Evolutionary conservation across 2,329 filamentous ascomycete species (phyloP), one percentile per base, ranked within the genome.

Genomic region (Aciculosporium take): DNA sequence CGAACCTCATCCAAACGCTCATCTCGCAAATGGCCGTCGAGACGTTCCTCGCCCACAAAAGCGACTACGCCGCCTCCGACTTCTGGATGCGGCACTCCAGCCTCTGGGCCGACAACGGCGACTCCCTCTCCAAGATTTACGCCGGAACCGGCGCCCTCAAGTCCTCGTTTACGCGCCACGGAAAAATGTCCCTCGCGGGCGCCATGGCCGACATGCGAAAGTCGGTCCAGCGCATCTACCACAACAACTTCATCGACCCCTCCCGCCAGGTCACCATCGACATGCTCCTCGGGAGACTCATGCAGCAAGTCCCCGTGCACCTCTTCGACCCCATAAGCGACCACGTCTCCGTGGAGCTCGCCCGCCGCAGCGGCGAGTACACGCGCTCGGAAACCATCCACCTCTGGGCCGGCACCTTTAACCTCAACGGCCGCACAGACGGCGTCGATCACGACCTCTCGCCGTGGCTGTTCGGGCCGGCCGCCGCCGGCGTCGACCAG

Each of bases 161-260:
- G 59, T 88, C 87, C 2, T 95, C 88, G 0, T 96, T 94, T 52
- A 98, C 91, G 2, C 74, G 91, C 43, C 79, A 84, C 54, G 91
- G 91, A 27, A 96, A 95, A 62, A 95, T 94, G 85, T 94, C 88
- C 9, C 62, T 96, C 20, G 85, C 88, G 1, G 91, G 91, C 23
- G 85, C 88, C 9, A 76, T 98, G 50, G 88, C 91, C n/a, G 91
- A 98, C 64, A 83, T 87, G 34, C 77, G 89, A 41, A 98, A 98
- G 62, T 94, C 86, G 49, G 88, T 89, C 1, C 91, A 91, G 40
- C 74, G 91, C 45, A 75, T 95, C 47, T 96, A 95, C 56, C 89
- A 95, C 64, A 98, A 98, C 64, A 96, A 95, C 56, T 96, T 98
- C 57, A 76, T 87, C 7, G 91, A 98, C 58, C 94, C 94, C 49